Conservation (phyloP, 2,329 filamentous ascomycete species). For the Aspergillaceae sp. region DNA sequence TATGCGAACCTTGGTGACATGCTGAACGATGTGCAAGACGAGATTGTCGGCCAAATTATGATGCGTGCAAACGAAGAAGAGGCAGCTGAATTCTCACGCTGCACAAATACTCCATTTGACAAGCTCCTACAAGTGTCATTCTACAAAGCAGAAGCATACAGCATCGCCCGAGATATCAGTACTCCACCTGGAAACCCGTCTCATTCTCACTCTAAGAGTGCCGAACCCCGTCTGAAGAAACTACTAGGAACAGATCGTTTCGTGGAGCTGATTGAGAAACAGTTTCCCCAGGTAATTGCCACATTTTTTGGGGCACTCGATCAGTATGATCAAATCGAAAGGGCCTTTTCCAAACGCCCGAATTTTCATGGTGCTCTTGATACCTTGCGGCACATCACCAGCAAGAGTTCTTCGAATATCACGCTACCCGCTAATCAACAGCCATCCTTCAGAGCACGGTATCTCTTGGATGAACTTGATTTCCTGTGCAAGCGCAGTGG, state of each 20-base stretch:
- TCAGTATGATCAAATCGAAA: conserved; percentile 66
- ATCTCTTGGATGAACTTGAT: conserved; percentile 64
- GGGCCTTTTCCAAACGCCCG: conserved; percentile 52
- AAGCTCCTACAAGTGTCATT: conserved; percentile 62
- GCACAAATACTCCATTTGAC: conserved; percentile 46
- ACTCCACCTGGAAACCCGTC: conserved; percentile 35
- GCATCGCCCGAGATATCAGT: conserved; percentile 65
- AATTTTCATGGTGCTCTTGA: conserved; percentile 53
- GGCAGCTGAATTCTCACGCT: conserved; percentile 50
- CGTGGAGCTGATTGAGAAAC: conserved; percentile 52
- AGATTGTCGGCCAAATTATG: conserved; percentile 69
- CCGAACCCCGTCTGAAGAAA: conserved; percentile 57
- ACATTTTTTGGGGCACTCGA: conserved; percentile 69
- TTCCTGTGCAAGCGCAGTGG: conserved; percentile 67
- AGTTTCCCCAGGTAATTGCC: conserved; percentile 70
- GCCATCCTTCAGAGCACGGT: conserved; percentile 72
- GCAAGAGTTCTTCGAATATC: conserved; percentile 56
- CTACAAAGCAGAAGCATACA: conserved; percentile 71
- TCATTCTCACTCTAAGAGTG: conserved; percentile 47
- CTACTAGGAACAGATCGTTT: conserved; percentile 61
- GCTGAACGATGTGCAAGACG: conserved; percentile 61
- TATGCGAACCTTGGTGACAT: conserved; percentile 63
- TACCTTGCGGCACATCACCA: conserved; percentile 61
- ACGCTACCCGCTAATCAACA: conserved; percentile 70
- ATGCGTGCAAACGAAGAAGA: conserved; percentile 68